These are phyloP conservation scores for Diospyros lotus DNA, from an alignment of 148 eudicot species.

Conservation along the genomic window DNA sequence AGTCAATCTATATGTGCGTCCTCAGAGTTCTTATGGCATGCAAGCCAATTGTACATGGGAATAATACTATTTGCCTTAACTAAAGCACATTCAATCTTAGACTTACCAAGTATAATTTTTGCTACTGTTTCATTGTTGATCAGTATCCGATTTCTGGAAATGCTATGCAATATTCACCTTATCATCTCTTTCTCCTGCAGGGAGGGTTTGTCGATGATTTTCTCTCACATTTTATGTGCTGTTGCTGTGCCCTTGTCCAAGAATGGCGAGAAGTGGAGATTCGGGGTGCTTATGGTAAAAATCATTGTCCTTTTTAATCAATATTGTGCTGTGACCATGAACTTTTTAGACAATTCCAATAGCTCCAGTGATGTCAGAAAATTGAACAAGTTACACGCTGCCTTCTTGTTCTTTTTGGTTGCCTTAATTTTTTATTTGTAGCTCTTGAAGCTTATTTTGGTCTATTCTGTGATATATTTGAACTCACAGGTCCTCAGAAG, in stretches of 20 bases:
- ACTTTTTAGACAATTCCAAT: neutral
- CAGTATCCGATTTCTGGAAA: neutral
- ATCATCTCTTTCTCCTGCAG: conserved; percentile 30
- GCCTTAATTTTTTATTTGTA: neutral
- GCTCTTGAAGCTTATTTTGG: too few relatives aligned
- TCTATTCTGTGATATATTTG: neutral
- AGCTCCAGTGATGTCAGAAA: neutral
- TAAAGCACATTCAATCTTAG: neutral
- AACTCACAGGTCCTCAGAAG: conserved; percentile 51
- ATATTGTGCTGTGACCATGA: neutral
- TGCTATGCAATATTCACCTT: neutral
- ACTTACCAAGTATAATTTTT: neutral
- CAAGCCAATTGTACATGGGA: too few relatives aligned
- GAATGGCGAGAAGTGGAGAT: conserved; percentile 91
- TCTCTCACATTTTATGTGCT: conserved; percentile 91
- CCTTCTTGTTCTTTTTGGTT: neutral
- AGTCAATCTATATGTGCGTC: neutral
- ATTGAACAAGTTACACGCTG: neutral
- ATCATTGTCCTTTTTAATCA: neutral
- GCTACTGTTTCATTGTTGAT: neutral
- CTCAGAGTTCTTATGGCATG: neutral
- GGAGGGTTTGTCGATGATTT: conserved; percentile 90
- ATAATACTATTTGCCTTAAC: neutral
- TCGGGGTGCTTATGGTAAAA: conserved; percentile 69
- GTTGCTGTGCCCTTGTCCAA: conserved; percentile 99